These are phyloP conservation scores for Salix suchowensis DNA, from an alignment of 345 rosid genomes.

Conservation along the genomic window DNA sequence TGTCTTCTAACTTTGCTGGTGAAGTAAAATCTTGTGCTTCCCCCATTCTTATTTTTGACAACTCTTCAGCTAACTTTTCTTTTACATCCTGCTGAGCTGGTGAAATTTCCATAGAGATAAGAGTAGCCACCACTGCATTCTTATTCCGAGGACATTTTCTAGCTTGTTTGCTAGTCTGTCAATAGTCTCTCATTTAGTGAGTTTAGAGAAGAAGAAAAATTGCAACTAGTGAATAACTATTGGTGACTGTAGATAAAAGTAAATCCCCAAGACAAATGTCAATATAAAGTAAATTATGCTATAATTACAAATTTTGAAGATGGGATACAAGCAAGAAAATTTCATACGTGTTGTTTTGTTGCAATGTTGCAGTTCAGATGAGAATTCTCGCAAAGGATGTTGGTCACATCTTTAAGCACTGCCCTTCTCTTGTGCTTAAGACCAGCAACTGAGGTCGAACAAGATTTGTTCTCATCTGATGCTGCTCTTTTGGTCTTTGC, in stretches of 20 bases:
- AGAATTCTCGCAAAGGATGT: conserved; percentile 30
- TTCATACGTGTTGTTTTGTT: conserved; percentile 19
- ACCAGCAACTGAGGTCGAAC: conserved; percentile 25
- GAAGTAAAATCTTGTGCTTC: conserved; percentile 36
- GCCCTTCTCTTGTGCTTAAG: conserved; percentile 71
- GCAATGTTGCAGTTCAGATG: conserved; percentile 31
- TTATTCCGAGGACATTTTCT: conserved; percentile 31
- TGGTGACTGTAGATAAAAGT: background rate
- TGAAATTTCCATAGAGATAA: conserved; percentile 31
- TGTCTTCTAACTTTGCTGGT: conserved; percentile 28
- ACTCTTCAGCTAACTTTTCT: conserved; percentile 58
- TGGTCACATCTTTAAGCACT: conserved; percentile 73
- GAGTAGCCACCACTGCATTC: conserved; percentile 26
- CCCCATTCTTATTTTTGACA: conserved; percentile 68
- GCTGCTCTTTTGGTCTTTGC: conserved; percentile 44
- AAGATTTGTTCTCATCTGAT: conserved; percentile 41
- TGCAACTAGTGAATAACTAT: conserved; percentile 4
- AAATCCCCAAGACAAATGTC: background rate
- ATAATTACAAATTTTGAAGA: conserved; percentile 1
- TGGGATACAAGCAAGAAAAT: conserved; percentile 4
- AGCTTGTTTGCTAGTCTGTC: conserved; percentile 45
- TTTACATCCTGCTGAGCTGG: conserved; percentile 47
- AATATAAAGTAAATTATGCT: background rate
- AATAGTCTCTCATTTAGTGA: conserved; percentile 8
- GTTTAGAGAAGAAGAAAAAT: background rate